Base-by-base conservation (phyloP, 2,329 filamentous ascomycete species). In the Xylaria sp. region DNA sequence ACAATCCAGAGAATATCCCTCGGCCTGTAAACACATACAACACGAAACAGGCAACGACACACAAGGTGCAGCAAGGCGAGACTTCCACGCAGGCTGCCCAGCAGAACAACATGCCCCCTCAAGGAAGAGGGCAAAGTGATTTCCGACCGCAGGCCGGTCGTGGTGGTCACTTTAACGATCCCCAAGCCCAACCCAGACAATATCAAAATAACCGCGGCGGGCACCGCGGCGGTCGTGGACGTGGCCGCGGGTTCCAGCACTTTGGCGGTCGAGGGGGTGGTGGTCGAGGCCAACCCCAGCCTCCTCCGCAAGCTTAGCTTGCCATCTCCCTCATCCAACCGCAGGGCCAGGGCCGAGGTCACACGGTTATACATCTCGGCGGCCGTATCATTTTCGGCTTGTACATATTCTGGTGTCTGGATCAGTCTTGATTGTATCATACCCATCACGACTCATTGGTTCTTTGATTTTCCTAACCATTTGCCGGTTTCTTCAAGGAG, bases 1-100 rank as follows among this genome's bases (percentile, higher is more conserved):
- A 99, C 71, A 93, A 94, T 70, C 96, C 96, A 0, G 95, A 99
- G 77, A 95, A 87, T 66, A 98, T 99, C 75, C 96, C 97, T 59
- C 90, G 94, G 39, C 96, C 96, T 12, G 83, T 88, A 72, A 86
- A 86, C 55, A 87, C 83, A 71, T 82, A 86, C 69, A 75, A 74
- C 60, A 59, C 74, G 2, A 74, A 64, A 25, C 30, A 50, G 32
- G 59, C 60, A 13, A 64, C 74, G 8, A 66, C 71, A 50, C 63
- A 73, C n/a, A 73, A 71, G 43, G 39, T 73, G 70, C 73, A 74
- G 20, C 78, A 71, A 71, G 74, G 67, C 69, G 75, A 75, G 28
- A 12, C 63, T 6, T 65, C 69, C 4, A 50, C 67, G 9, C 63
- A 72, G 32, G 67, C 68, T 52, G 71, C 75, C 53, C 78, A 78